Evolutionary conservation across 208 protist genomes (phyloP), one percentile per base, ranked within the genome.

Genomic region (Trypanosoma vivax): DNA sequence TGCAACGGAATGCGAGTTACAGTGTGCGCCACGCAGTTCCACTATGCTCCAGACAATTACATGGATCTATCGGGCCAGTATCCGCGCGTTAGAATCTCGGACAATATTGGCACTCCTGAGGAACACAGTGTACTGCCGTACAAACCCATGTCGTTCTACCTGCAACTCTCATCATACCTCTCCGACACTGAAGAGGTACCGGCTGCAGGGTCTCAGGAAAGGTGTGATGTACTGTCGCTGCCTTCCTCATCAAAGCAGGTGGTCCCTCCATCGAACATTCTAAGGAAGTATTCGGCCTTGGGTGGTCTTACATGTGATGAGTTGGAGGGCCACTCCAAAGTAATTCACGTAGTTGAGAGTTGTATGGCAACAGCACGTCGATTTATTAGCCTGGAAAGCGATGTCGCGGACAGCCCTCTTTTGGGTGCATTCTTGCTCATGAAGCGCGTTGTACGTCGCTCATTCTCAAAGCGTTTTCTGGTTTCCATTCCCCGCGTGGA

Each of bases 321-420:
- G 50, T 50, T 81, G 42, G 51, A 59, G 31, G 30, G 39, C 41
- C 75, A 84, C 53, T 60, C 57, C n/a, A 75, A 79, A 37, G 79
- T 95, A 30, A 83, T 92, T 41, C 54, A 58, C 5, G 76, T 84
- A 34, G 70, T 78, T n/a, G 88, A 95, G 65, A 92, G 83, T 54
- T 91, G 82, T 63, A 92, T 92, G 82, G 79, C 82, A 13, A 90
- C 83, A 1, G 81, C 88, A 11, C 78, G 70, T 51, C 85, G 73
- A 49, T 95, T 91, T 50, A 73, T 95, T 34, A 82, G 92, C 60
- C 62, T 95, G 7, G 88, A 90, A 46, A 73, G 78, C 24, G 74
- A 90, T 25, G 63, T 72, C 31, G 76, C 90, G 24, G 65, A 50
- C 0, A 82, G 84, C 16, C 63, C 56, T 19, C 70, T 95, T 16